Evolutionary conservation across 768 basidiomycete genomes (phyloP).

Genomic region (Boletus fagicola): DNA sequence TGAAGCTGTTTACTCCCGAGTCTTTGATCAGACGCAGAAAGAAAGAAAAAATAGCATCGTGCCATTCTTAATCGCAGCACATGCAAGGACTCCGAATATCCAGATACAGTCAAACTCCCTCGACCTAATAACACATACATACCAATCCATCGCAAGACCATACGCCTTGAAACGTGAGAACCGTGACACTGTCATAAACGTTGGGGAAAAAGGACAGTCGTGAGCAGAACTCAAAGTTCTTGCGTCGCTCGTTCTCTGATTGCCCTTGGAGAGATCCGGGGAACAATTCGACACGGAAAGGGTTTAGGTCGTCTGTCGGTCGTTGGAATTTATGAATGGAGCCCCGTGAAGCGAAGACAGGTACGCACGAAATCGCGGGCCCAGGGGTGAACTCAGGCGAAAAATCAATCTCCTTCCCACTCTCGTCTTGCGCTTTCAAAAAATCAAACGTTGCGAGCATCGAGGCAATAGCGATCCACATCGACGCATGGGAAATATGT

Average conservation of each 20-base stretch:
- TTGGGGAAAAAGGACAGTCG: too few species aligned
- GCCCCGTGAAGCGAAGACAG: neutral
- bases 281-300: constrained; percentile 23
- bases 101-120: too few species aligned
- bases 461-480: constrained; percentile 26
- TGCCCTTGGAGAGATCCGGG: constrained; percentile 11
- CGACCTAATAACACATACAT: too few species aligned
- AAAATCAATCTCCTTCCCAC: constrained; percentile 23
- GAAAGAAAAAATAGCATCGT: too few species aligned
- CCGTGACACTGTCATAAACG: too few species aligned
- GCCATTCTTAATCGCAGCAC: too few species aligned
- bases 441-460: constrained; percentile 26
- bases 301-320: constrained; percentile 21
- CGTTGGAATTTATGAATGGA: neutral
- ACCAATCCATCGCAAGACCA: too few species aligned
- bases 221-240: constrained; percentile 3
- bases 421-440: constrained; percentile 20
- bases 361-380: constrained; percentile 17
- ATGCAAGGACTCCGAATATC: too few species aligned
- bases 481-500: constrained; percentile 20
- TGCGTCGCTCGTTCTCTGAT: constrained; percentile 12
- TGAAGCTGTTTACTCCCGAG: too few species aligned
- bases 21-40: too few species aligned
- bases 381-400: constrained; percentile 22
- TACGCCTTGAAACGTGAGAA: too few species aligned